Evolutionary conservation across 176 grass and related monocot genomes (phyloP).

Genomic region (Rhynchospora tenuis): DNA sequence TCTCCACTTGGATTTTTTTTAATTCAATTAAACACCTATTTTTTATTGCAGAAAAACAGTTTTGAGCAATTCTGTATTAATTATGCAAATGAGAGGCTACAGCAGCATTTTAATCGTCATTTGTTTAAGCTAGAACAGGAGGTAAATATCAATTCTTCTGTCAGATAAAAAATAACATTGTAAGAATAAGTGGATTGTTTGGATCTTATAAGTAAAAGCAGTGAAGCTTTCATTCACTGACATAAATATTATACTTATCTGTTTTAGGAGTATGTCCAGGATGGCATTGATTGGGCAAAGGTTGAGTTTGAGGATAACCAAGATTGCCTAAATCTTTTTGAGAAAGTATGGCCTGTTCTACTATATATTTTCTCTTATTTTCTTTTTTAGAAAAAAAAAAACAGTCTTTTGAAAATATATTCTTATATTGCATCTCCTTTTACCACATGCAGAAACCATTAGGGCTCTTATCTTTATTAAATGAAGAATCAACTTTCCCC

Average conservation of each 20-base stretch:
- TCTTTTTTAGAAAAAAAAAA: neutral
- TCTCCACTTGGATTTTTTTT: neutral
- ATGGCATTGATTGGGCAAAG: conserved; percentile 98
- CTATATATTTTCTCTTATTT: conserved; percentile 6
- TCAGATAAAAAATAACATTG: neutral
- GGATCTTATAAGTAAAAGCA: neutral
- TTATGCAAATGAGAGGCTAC: conserved; percentile 96
- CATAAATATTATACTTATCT: conserved; percentile 2
- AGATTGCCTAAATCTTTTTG: conserved; percentile 93
- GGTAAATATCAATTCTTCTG: conserved; percentile 12
- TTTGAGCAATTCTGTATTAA: conserved; percentile 99
- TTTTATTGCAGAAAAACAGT: conserved; percentile 69
- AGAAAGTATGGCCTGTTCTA: conserved; percentile 41
- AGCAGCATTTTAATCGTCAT: conserved; percentile 99
- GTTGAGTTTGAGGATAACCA: conserved; percentile 99
- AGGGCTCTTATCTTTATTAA: conserved; percentile 88
- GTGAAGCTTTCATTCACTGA: neutral
- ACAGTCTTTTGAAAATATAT: neutral
- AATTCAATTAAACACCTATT: neutral
- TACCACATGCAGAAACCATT: conserved; percentile 42
- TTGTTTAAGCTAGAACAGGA: conserved; percentile 99
- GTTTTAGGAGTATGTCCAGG: conserved; percentile 73
- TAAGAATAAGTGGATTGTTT: neutral
- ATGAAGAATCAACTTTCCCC: conserved; percentile 97
- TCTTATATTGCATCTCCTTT: neutral